Evolutionary conservation across 2,329 filamentous ascomycete genomes (phyloP).

Genomic region (Aspergillaceae sp.): DNA sequence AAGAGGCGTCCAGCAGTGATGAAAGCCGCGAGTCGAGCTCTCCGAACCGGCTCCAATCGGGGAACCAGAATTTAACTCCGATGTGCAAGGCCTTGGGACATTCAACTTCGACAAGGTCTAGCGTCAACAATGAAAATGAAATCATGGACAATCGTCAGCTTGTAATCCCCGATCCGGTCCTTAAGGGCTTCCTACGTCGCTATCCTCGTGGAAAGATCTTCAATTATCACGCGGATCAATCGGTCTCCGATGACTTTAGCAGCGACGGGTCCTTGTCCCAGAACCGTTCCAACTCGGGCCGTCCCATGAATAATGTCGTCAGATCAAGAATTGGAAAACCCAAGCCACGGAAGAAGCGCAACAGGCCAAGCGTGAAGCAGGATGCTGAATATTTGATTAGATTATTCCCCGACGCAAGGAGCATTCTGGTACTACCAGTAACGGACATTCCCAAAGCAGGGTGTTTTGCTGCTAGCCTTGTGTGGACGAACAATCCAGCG

Average conservation of each 20-base stretch:
- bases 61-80: too few relatives aligned
- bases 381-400: conserved; percentile 15
- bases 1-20: conserved; percentile 6
- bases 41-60: not conserved
- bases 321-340: too few relatives aligned
- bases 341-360: conserved; percentile 1
- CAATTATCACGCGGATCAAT: conserved; percentile 14
- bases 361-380: conserved; percentile 8
- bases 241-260: conserved; percentile 11
- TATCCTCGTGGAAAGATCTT: conserved; percentile 23
- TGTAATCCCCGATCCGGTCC: conserved; percentile 11
- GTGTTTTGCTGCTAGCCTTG: conserved; percentile 22
- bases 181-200: conserved; percentile 13
- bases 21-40: conserved; percentile 14
- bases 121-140: conserved; percentile 6
- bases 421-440: conserved; percentile 22
- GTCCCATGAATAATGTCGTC: too few relatives aligned
- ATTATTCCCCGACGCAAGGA: conserved; percentile 17
- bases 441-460: conserved; percentile 23
- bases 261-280: conserved; percentile 6
- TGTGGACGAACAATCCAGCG: conserved; percentile 20
- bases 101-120: conserved; percentile 1
- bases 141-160: not conserved
- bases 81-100: too few relatives aligned
- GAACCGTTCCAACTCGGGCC: too few relatives aligned